These are phyloP conservation scores for Kwoniella heveanensis DNA, from an alignment of 768 basidiomycete genomes.

Conservation along the genomic window DNA sequence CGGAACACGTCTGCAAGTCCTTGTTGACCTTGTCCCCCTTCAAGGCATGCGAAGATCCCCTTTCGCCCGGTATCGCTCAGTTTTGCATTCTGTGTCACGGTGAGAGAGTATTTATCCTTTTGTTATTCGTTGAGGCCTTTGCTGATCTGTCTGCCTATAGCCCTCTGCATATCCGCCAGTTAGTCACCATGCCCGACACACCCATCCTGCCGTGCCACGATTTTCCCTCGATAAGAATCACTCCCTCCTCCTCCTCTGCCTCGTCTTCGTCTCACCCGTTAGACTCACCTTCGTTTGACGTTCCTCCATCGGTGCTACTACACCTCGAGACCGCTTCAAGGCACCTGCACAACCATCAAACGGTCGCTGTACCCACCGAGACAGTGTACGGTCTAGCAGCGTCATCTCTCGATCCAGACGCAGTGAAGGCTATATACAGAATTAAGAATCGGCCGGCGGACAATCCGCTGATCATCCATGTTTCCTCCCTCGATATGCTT, in stretches of 20 bases:
- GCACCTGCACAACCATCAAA: constrained; percentile 44
- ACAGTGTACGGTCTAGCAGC: constrained; percentile 99
- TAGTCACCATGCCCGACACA: constrained; percentile 29
- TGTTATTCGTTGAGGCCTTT: too few species aligned
- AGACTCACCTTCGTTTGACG: constrained; percentile 34
- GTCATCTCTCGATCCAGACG: constrained; percentile 64
- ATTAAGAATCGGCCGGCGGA: constrained; percentile 91
- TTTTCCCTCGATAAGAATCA: constrained; percentile 26
- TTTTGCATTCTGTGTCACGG: not conserved
- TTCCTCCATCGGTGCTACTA: constrained; percentile 27
- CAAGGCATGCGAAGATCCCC: not conserved
- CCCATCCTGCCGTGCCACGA: constrained; percentile 45
- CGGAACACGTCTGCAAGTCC: not conserved
- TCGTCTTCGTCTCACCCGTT: constrained; percentile 32
- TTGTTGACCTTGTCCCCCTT: not conserved
- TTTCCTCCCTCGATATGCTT: constrained; percentile 84
- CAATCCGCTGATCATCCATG: constrained; percentile 96
- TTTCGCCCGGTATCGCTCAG: not conserved
- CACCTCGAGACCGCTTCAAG: constrained; percentile 40
- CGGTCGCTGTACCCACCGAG: constrained; percentile 89
- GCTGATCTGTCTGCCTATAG: not conserved
- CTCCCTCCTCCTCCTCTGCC: constrained; percentile 25
- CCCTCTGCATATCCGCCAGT: not conserved
- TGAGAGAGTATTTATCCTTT: too few species aligned
- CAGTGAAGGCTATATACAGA: constrained; percentile 73